These are phyloP conservation scores for Mortierella hygrophila DNA, from an alignment of 192 early-diverging fungal genomes.

Conservation along the genomic window DNA sequence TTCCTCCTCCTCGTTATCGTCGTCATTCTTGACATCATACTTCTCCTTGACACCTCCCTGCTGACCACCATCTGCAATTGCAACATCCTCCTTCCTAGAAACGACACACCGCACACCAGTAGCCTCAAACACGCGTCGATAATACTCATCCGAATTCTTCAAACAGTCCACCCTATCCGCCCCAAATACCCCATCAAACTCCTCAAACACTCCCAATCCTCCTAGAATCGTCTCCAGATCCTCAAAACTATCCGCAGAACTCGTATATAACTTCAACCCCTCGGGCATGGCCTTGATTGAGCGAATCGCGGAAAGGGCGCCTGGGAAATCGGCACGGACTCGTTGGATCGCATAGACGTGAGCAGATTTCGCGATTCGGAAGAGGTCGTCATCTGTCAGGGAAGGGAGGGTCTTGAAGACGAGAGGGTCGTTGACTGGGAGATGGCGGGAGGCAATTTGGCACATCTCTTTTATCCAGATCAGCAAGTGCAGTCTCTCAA, in stretches of 20 bases:
- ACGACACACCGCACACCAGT: constrained; percentile 19
- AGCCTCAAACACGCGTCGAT: constrained; percentile 24
- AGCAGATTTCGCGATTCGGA: constrained; percentile 24
- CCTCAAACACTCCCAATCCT: constrained; percentile 30
- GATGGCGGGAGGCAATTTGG: constrained; percentile 9
- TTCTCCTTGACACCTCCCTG: neutral
- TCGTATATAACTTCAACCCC: constrained; percentile 21
- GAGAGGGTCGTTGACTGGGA: constrained; percentile 5
- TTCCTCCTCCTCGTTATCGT: neutral
- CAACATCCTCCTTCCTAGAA: neutral
- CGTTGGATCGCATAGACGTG: constrained; percentile 34
- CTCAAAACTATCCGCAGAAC: constrained; percentile 35
- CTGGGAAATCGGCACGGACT: constrained; percentile 39
- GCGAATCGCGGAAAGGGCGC: constrained; percentile 39
- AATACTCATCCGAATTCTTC: constrained; percentile 28
- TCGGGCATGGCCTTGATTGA: neutral
- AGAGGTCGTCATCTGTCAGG: constrained; percentile 27
- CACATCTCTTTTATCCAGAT: constrained; percentile 49
- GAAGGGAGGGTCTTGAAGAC: neutral
- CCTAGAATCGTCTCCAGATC: constrained; percentile 33
- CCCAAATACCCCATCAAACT: constrained; percentile 36
- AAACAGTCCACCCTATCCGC: constrained; percentile 40
- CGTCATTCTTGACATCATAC: neutral
- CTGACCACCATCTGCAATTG: neutral
- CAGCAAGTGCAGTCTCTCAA: constrained; percentile 35